Evolutionary conservation across 2,329 filamentous ascomycete species (phyloP).

Genomic region (Didymella glomerata): DNA sequence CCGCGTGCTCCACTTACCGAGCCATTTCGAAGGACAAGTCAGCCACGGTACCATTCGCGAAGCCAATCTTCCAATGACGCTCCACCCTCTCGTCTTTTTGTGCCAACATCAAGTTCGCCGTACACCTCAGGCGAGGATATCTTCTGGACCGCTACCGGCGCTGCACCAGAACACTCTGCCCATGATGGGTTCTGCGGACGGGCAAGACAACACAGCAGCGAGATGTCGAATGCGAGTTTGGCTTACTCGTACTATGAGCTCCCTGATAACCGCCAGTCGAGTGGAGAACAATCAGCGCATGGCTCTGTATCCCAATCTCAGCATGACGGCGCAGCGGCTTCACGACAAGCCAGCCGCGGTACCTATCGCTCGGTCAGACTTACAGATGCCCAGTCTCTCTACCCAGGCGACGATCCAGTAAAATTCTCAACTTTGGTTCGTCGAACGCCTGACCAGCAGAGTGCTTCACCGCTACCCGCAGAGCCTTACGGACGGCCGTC

Average conservation of each 20-base stretch:
- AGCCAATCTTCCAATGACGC: constrained; percentile 39
- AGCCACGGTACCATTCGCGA: constrained; percentile 23
- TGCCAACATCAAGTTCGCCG: constrained; percentile 6
- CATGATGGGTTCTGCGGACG: neutral
- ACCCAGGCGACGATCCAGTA: neutral
- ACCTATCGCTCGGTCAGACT: constrained; percentile 35
- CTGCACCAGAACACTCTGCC: neutral
- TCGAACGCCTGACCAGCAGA: constrained; percentile 1
- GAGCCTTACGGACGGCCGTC: constrained; percentile 36
- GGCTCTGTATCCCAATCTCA: constrained; percentile 27
- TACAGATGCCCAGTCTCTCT: constrained; percentile 16
- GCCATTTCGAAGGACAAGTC: constrained; percentile 26
- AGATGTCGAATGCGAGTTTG: constrained; percentile 38
- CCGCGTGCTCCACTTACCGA: constrained; percentile 31
- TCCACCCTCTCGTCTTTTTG: constrained; percentile 19
- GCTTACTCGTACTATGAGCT: constrained; percentile 47
- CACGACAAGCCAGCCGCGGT: constrained; percentile 27
- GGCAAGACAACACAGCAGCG: constrained; percentile 33
- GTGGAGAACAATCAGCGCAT: constrained; percentile 28
- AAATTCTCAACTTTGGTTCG: neutral
- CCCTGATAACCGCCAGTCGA: constrained; percentile 37
- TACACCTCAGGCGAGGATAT: constrained; percentile 22
- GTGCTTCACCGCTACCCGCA: constrained; percentile 31
- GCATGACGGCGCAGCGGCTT: constrained; percentile 33
- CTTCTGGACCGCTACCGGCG: constrained; percentile 5